Conservation (phyloP, 306 rosid species). For the Cajanus cajan region DNA sequence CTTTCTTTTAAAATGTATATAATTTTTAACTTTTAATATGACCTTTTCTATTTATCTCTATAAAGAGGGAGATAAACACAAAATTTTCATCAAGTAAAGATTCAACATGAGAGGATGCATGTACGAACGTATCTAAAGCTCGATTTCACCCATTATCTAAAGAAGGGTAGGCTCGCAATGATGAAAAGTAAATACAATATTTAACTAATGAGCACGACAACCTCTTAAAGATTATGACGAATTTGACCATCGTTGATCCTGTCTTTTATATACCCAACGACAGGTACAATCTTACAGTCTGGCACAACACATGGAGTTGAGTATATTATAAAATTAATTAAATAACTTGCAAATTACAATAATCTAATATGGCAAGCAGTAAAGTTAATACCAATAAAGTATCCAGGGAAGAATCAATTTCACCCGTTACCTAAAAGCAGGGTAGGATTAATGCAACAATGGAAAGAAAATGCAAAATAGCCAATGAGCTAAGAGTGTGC, state of each 20-base stretch:
- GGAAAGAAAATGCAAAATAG: neutral
- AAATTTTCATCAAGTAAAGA: neutral
- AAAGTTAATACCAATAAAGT: neutral
- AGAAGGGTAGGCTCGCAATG: neutral
- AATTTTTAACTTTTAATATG: no score
- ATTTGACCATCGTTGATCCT: neutral
- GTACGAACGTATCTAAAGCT: neutral
- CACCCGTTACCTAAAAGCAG: neutral
- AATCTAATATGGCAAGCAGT: neutral
- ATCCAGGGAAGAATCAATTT: neutral
- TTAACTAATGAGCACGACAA: neutral
- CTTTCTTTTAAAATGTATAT: no score
- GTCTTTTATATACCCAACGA: neutral
- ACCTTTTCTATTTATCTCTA: neutral
- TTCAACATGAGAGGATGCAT: neutral
- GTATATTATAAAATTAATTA: neutral
- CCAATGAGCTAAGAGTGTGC: neutral
- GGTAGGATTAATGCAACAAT: neutral
- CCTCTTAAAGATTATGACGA: neutral
- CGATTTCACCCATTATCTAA: neutral
- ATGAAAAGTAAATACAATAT: neutral
- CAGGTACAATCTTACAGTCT: neutral
- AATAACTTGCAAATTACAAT: neutral
- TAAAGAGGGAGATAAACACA: neutral
- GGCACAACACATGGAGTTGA: neutral